Evolutionary conservation across 1,284 basidiomycete species (phyloP), one percentile per base, ranked within the genome.

Genomic region (Boletus hoseneyae): DNA sequence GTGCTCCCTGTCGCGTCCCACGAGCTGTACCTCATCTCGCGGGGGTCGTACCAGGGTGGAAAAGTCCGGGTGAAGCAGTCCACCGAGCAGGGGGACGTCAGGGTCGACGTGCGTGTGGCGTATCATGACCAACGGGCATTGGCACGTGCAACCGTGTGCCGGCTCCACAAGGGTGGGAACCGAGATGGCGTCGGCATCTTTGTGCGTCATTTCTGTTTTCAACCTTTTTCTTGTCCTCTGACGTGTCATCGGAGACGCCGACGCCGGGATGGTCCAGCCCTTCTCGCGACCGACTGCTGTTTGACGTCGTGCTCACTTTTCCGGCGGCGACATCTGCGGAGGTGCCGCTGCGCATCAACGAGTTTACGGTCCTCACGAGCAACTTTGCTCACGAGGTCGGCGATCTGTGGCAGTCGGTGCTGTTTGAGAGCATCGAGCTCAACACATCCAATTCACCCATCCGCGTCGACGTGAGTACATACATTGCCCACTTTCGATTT

Each of bases 161-260:
- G 50, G 8, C 53, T 75, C 1, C 58, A 55, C 19, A 60, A 62
- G 16, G 47, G 45, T 1, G 64, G 65, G 10, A 61, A 63, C 9
- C 59, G 61, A 34, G 50, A 68, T 42, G 75, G 74, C 21, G 52
- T 77, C 32, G 73, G 74, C 0, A 67, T 76, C 39, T 73, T 70
- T 37, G 75, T 74, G 45, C 57, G 70, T 60, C 47, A 48, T 6
- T 3, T 12, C 6, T 23, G 23, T 30, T 19, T 11, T 16, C 16
- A 16, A 16, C 16, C 16, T 16, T 34, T 11, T 10, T 10, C 11
- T 10, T 30, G 10, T 11, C 3, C 9, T 29, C 23, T 25, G 4
- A 25, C 23, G 23, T 25, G 21, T 23, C 29, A 30, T 13, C 8
- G 32, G 23, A 65, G 55, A 66, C 64, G 0, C 60, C 60, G 4